These are phyloP conservation scores for Discostella stelligeroides DNA, from an alignment of 108 stramenopile species.

Conservation along the genomic window DNA sequence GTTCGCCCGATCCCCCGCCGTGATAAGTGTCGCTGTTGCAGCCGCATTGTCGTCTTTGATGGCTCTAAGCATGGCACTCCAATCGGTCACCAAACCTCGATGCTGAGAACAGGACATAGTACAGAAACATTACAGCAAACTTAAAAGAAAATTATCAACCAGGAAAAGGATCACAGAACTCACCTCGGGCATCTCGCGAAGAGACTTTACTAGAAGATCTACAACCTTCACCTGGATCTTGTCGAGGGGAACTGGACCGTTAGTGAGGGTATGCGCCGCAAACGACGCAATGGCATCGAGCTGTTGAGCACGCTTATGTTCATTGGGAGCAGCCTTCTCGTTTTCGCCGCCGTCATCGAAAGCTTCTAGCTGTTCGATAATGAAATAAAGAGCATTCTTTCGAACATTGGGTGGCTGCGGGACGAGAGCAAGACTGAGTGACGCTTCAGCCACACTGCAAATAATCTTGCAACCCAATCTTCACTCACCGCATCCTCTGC, in stretches of 20 bases:
- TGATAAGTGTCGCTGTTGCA: conserved; percentile 28
- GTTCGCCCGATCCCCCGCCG: conserved; percentile 54
- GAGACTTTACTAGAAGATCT: conserved; percentile 75
- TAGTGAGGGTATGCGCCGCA: conserved; percentile 63
- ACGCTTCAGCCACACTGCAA: too few species aligned
- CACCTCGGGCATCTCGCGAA: conserved; percentile 67
- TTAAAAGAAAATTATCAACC: not conserved
- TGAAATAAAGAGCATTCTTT: conserved; percentile 73
- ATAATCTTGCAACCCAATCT: too few species aligned
- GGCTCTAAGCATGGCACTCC: conserved; percentile 78
- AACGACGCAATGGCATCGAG: conserved; percentile 67
- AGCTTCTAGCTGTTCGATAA: conserved; percentile 85
- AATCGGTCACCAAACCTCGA: conserved; percentile 60
- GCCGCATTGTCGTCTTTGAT: conserved; percentile 65
- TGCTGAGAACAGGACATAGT: too few species aligned
- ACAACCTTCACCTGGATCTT: conserved; percentile 65
- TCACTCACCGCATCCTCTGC: conserved; percentile 56
- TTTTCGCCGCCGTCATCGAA: conserved; percentile 70
- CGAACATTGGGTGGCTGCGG: conserved; percentile 57
- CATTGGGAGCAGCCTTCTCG: conserved; percentile 42
- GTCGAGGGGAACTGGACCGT: conserved; percentile 66
- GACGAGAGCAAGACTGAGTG: not conserved
- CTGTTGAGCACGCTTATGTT: conserved; percentile 53
- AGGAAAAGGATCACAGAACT: not conserved
- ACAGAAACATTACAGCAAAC: too few species aligned